These are phyloP conservation scores for Ceratocystis huliohia DNA, from an alignment of 2,329 filamentous ascomycete genomes.

Conservation along the genomic window DNA sequence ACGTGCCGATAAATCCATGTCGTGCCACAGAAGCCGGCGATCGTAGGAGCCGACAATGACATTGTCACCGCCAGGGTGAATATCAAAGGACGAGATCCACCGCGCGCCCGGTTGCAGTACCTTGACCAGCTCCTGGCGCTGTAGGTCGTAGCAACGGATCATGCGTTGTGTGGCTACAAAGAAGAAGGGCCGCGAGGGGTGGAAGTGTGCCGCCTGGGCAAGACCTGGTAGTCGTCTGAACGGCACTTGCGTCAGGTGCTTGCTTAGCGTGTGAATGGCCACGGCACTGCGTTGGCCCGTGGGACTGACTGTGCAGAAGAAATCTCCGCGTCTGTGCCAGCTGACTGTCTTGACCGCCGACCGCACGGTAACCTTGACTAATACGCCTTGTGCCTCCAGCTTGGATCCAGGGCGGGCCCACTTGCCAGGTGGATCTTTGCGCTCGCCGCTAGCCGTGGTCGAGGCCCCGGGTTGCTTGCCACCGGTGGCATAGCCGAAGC, in stretches of 20 bases:
- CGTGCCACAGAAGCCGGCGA: slow-evolving; percentile 87
- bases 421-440: slow-evolving; percentile 63
- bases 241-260: slow-evolving; percentile 87
- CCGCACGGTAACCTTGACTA: slow-evolving; percentile 68
- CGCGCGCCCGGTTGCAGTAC: slow-evolving; percentile 85
- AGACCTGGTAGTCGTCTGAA: slow-evolving; percentile 67
- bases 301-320: slow-evolving; percentile 84
- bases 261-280: slow-evolving; percentile 86
- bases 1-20: slow-evolving; percentile 76
- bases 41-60: slow-evolving; percentile 92
- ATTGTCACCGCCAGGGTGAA: slow-evolving; percentile 89
- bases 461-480: slow-evolving; percentile 38
- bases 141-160: slow-evolving; percentile 87
- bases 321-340: slow-evolving; percentile 91
- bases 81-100: slow-evolving; percentile 85
- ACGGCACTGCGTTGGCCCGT: slow-evolving; percentile 66
- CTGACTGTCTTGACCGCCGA: slow-evolving; percentile 73
- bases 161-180: slow-evolving; percentile 92
- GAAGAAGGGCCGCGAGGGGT: slow-evolving; percentile 82
- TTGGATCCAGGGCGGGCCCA: slow-evolving; percentile 69
- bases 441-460: slow-evolving; percentile 41
- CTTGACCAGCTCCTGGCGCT: slow-evolving; percentile 82
- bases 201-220: slow-evolving; percentile 83
- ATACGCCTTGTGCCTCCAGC: slow-evolving; percentile 64
- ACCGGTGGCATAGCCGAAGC: slow-evolving; percentile 84